These are phyloP conservation scores for Rhizopogon vinicolor DNA, from an alignment of 768 basidiomycete species.

Conservation along the genomic window DNA sequence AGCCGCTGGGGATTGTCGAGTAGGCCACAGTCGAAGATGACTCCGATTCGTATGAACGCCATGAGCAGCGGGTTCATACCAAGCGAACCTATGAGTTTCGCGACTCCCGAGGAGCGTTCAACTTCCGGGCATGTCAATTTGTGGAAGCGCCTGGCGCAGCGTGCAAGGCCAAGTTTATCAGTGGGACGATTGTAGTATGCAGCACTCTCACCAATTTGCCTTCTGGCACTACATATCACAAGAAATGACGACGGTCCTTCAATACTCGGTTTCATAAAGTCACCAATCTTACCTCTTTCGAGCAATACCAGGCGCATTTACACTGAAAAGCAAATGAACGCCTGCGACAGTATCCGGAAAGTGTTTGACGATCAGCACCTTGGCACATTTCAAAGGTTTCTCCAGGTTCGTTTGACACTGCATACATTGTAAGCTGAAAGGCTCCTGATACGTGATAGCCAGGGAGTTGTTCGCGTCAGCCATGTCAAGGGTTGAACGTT, in stretches of 20 bases:
- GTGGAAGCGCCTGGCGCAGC: conserved; percentile 6
- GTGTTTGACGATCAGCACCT: not conserved
- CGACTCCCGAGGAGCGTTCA: conserved; percentile 11
- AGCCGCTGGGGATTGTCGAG: not conserved
- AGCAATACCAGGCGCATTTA: conserved; percentile 17
- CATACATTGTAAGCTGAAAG: conserved; percentile 7
- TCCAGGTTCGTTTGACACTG: conserved; percentile 7
- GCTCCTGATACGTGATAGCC: not conserved
- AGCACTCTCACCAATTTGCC: conserved; percentile 10
- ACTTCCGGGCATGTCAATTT: conserved; percentile 6
- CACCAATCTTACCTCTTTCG: conserved; percentile 4
- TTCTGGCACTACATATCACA: conserved; percentile 7
- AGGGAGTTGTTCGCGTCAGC: too few species aligned
- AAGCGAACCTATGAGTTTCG: conserved; percentile 10
- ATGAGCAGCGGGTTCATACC: conserved; percentile 3
- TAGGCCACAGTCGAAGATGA: conserved; percentile 9
- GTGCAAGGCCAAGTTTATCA: too few species aligned
- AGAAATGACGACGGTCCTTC: not conserved
- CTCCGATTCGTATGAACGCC: conserved; percentile 6
- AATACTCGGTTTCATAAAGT: too few species aligned
- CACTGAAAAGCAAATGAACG: conserved; percentile 3
- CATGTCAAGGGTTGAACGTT: too few species aligned
- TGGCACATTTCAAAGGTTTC: conserved; percentile 7
- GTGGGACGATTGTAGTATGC: not conserved
- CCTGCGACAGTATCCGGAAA: not conserved